phyloP scores from a whole-genome alignment of 257 asterid genomes.

The Salvia hispanica region DNA sequence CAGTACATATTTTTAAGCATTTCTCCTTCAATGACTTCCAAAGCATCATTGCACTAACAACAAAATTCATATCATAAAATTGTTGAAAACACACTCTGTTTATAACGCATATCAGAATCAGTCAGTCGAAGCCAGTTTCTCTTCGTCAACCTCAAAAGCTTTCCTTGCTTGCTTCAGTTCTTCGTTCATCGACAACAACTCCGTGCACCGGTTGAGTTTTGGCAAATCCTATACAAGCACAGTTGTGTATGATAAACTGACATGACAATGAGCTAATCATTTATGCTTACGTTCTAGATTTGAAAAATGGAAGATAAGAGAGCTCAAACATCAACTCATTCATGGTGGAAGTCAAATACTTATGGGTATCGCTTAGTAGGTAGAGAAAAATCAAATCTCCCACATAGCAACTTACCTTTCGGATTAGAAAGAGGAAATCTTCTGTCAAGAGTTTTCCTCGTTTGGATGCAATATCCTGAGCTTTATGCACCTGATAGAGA shows the following conservation, averaged over 20 bases:
- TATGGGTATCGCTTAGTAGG: neutral
- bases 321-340: neutral
- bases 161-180: constrained; percentile 92
- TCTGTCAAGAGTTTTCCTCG: constrained; percentile 89
- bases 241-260: neutral
- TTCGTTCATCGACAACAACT: constrained; percentile 82
- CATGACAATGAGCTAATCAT: neutral
- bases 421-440: constrained; percentile 79
- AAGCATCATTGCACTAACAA: neutral
- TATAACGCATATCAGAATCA: constrained; percentile 41
- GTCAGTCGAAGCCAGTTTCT: constrained; percentile 68
- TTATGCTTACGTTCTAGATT: neutral
- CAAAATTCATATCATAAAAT: neutral
- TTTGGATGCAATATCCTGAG: constrained; percentile 78
- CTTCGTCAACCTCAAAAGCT: constrained; percentile 81
- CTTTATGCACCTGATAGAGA: constrained; percentile 67
- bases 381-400: constrained; percentile 1
- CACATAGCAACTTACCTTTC: constrained; percentile 56
- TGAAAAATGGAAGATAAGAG: neutral
- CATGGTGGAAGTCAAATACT: constrained; percentile 5
- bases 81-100: neutral
- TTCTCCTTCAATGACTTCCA: neutral
- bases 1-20: neutral
- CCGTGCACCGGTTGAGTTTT: constrained; percentile 75
- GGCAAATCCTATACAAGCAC: constrained; percentile 65